Evolutionary conservation across 352 stramenopile species (phyloP).

Genomic region (Globisporangium paroecandrum): DNA sequence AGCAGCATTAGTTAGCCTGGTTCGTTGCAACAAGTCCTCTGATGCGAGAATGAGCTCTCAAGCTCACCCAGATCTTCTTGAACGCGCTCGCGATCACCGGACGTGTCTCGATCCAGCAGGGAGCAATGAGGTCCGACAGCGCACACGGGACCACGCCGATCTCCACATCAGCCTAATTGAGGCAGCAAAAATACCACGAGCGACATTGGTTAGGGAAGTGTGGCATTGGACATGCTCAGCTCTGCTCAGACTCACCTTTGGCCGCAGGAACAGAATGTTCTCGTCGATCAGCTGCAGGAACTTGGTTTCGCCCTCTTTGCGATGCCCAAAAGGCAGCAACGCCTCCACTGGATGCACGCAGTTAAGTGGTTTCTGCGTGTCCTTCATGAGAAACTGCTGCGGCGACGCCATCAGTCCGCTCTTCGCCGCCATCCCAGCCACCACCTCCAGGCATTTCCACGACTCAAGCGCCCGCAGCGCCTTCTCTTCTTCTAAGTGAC

Average conservation of each 20-base stretch:
- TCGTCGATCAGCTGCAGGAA: conserved; percentile 66
- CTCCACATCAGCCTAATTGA: conserved; percentile 47
- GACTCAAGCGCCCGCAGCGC: conserved; percentile 51
- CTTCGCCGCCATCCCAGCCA: conserved; percentile 31
- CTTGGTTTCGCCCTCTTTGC: conserved; percentile 49
- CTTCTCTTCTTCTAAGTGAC: conserved; percentile 17
- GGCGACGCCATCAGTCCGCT: conserved; percentile 33
- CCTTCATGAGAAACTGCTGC: conserved; percentile 37
- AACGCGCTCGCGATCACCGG: conserved; percentile 60
- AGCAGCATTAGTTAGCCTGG: neutral
- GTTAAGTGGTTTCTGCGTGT: conserved; percentile 36
- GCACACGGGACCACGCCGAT: conserved; percentile 69
- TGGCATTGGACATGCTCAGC: neutral
- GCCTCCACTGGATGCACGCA: conserved; percentile 54
- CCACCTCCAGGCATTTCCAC: conserved; percentile 68
- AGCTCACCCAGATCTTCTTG: conserved; percentile 56
- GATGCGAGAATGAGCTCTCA: neutral
- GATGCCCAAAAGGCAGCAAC: conserved; percentile 59
- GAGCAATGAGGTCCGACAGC: conserved; percentile 40
- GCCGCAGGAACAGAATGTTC: conserved; percentile 47
- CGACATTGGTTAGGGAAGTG: neutral
- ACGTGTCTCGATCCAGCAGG: conserved; percentile 65
- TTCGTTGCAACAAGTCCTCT: neutral
- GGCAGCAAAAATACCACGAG: neutral
- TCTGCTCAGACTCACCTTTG: conserved; percentile 40